Base-by-base conservation (phyloP, 140 eudicot species). In the Erigeron philadelphicus region DNA sequence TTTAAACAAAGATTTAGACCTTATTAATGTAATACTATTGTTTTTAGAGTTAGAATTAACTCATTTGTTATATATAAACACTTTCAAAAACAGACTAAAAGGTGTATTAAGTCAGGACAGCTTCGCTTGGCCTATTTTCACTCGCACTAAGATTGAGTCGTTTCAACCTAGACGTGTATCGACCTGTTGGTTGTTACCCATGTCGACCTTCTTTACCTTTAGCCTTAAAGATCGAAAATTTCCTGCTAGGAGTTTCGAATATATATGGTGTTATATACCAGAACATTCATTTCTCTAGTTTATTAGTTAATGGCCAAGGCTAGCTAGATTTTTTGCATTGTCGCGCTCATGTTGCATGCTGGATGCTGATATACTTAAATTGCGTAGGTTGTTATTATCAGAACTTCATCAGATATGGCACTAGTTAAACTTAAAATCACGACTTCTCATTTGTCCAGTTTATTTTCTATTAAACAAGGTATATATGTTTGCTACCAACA, bases 221-320 rank as follows among this genome's bases (percentile, higher is more conserved):
- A 56, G 45, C 42, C 16, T 11, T 19, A n/a, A 44, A 21, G 75
- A 71, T 21, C 44, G 46, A 21, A 21, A 45, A 12, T 45, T 25
- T 42, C 40, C 23, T 17, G 18, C 42, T 18, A 8, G 40, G 16
- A 53, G 50, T 41, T 55, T 18, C 16, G 12, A 25, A 42, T 70
- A 56, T 43, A 23, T 15, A 60, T 71, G 67, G 48, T 48, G 10
- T 47, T 56, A 35, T 71, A 21, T 42, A 70, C 67, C 18, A 12
- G 12, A 58, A 21, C 16, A 7, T 19, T 58, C 31, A 12, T 70
- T 6, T 43, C 13, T 44, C 15, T 43, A 21, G 41, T 71, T 16
- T 10, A n/a, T 60, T 5, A 25, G 43, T 45, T 23, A 47, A 46
- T 71, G 10, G 45, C 25, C 25, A 21, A 21, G 25, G 25, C 25